These are phyloP conservation scores for Candida hungchunana DNA, from an alignment of 805 yeast genomes.

Conservation along the genomic window DNA sequence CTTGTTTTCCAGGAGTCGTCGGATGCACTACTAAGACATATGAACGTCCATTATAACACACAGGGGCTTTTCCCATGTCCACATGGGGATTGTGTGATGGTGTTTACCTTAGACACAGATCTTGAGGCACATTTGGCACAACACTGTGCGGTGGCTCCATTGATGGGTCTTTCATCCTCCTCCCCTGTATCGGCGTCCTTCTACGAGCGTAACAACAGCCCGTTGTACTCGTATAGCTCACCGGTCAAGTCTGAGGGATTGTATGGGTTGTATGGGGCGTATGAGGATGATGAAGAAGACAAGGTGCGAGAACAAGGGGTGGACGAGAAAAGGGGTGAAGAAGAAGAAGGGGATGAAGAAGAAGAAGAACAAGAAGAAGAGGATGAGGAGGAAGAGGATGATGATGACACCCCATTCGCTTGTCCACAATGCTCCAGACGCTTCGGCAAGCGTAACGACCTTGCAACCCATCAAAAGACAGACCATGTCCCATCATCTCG, in stretches of 20 bases:
- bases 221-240: too few relatives aligned
- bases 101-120: conserved; percentile 2
- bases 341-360: background rate
- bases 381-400: conserved; percentile 1
- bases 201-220: too few relatives aligned
- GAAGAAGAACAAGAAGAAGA: background rate
- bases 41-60: conserved; percentile 10
- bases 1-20: conserved; percentile 3
- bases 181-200: background rate
- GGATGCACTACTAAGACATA: conserved; percentile 7
- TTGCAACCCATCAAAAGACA: background rate
- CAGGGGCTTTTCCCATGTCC: conserved; percentile 5
- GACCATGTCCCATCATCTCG: too few relatives aligned
- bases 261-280: too few relatives aligned
- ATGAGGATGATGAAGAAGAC: too few relatives aligned
- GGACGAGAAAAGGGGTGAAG: background rate
- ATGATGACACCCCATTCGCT: background rate
- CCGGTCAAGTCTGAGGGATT: too few relatives aligned
- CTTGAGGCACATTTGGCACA: conserved; percentile 1
- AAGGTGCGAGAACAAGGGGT: background rate
- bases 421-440: background rate
- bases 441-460: background rate
- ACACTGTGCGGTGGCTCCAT: background rate
- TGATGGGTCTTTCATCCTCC: background rate
- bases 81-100: conserved; percentile 1